phyloP scores from a whole-genome alignment of 2,329 filamentous ascomycete species.

The Thielaviopsis musarum region DNA sequence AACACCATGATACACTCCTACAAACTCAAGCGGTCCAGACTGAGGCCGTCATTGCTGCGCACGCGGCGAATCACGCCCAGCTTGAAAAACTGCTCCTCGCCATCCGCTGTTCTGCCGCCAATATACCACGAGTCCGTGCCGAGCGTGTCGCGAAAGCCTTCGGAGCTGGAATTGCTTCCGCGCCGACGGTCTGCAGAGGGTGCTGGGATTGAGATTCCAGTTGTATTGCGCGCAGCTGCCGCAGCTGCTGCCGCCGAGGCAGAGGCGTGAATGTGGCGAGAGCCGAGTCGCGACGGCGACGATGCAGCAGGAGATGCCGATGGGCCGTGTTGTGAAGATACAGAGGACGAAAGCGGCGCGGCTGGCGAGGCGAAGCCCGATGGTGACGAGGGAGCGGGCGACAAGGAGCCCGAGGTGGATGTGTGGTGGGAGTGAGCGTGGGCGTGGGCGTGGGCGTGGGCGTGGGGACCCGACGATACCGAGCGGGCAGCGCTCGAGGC shows the following conservation, averaged over 20 bases:
- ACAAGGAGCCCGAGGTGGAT: conserved; percentile 18
- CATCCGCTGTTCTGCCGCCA: conserved; percentile 54
- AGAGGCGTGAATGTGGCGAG: background rate
- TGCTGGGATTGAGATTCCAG: conserved; percentile 25
- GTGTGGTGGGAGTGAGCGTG: background rate
- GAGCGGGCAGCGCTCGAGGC: conserved; percentile 13
- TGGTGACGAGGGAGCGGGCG: conserved; percentile 17
- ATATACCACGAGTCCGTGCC: conserved; percentile 71
- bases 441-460: conserved; percentile 1
- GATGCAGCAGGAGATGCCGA: conserved; percentile 8
- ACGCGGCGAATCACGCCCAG: conserved; percentile 58
- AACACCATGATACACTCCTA: conserved; percentile 21
- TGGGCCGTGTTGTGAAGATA: conserved; percentile 15
- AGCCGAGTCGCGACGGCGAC: background rate
- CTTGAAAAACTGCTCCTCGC: conserved; percentile 73
- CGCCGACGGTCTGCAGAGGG: conserved; percentile 27
- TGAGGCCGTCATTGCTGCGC: conserved; percentile 57
- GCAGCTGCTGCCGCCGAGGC: conserved; percentile 18
- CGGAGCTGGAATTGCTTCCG: conserved; percentile 58
- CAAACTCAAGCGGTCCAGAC: conserved; percentile 58
- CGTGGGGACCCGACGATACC: conserved; percentile 15
- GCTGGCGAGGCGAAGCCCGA: conserved; percentile 11
- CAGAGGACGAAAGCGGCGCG: conserved; percentile 11
- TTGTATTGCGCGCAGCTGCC: conserved; percentile 13
- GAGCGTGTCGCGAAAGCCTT: conserved; percentile 57